Evolutionary conservation across 306 rosid species (phyloP), one percentile per base, ranked within the genome.

Genomic region (Oxytropis ochrocephala): DNA sequence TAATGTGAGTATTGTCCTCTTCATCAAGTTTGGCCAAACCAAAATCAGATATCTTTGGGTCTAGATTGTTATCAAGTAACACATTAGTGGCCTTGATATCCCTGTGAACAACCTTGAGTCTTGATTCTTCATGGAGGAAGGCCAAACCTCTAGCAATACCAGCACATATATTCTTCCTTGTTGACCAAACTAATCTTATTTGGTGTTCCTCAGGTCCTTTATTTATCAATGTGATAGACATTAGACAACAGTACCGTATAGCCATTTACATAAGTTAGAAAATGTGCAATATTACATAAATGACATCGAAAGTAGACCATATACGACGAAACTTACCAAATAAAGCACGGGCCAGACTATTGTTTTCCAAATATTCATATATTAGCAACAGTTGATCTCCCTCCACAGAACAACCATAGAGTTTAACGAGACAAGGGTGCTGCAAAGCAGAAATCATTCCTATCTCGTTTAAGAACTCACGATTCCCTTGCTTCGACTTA

Each of bases 401-500:
- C 30, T 85, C 90, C 32, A 74, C 73, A 47, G 85, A 57, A 18
- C 63, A 75, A 4, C 75, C 80, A 17, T 56, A 50, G 7, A 75
- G 80, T 58, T 67, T 75, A 71, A 36, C 89, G 18, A 85, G 83
- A 82, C 71, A n/a, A 27, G 86, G 89, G 14, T 85, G 86, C 2
- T 44, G 76, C 53, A 77, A 44, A 32, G 87, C 90, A 16, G 92
- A 90, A 46, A 88, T 90, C 87, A 90, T 70, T 66, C 91, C 92
- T 65, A 86, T 88, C 80, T 88, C 95, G 3, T 67, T 86, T 32
- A 90, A 30, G 13, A 88, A 90, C 75, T 90, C 97, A 5, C 86
- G 91, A 42, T 86, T 90, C 63, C 90, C 92, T 81, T 90, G 95
- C 44, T 72, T 81, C 49, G 97, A 90, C 69, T 81, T 90, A 12